Evolutionary conservation across 1,139 yeast genomes (phyloP).

Genomic region (Scheffersomyces segobiensis): DNA sequence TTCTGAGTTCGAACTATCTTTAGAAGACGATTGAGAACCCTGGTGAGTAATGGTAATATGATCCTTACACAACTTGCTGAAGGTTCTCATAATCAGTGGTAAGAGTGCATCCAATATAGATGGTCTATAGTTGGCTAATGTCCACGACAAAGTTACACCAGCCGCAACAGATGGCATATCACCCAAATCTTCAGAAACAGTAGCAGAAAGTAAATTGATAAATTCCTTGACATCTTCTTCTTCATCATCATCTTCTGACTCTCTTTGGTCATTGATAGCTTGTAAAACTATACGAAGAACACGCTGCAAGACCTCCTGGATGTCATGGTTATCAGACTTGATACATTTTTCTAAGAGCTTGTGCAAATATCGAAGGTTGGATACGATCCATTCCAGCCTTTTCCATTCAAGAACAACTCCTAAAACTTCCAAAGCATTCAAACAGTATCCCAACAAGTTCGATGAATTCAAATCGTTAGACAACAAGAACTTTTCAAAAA

Average conservation of each 20-base stretch:
- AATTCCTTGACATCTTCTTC: constrained; percentile 65
- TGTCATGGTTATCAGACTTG: constrained; percentile 79
- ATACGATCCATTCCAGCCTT: constrained; percentile 71
- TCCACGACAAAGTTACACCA: constrained; percentile 86
- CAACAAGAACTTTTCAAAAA: constrained; percentile 82
- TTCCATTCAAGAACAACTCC: constrained; percentile 85
- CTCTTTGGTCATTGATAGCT: constrained; percentile 52
- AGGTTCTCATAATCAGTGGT: constrained; percentile 79
- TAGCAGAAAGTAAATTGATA: constrained; percentile 58
- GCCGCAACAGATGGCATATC: constrained; percentile 86
- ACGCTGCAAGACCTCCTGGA: constrained; percentile 77
- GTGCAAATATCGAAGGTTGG: constrained; percentile 67
- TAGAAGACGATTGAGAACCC: constrained; percentile 35
- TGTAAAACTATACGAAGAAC: constrained; percentile 66
- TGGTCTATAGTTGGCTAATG: constrained; percentile 74
- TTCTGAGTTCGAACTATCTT: constrained; percentile 44
- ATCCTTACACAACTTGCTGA: constrained; percentile 86
- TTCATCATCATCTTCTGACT: constrained; percentile 49
- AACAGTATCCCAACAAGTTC: constrained; percentile 67
- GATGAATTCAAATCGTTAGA: constrained; percentile 72
- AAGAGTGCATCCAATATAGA: constrained; percentile 70
- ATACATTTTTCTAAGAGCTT: constrained; percentile 79
- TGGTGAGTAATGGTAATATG: constrained; percentile 73
- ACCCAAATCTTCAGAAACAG: constrained; percentile 81
- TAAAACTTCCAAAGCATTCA: constrained; percentile 88